phyloP scores from a whole-genome alignment of 306 rosid genomes.

The Medicago arabica region DNA sequence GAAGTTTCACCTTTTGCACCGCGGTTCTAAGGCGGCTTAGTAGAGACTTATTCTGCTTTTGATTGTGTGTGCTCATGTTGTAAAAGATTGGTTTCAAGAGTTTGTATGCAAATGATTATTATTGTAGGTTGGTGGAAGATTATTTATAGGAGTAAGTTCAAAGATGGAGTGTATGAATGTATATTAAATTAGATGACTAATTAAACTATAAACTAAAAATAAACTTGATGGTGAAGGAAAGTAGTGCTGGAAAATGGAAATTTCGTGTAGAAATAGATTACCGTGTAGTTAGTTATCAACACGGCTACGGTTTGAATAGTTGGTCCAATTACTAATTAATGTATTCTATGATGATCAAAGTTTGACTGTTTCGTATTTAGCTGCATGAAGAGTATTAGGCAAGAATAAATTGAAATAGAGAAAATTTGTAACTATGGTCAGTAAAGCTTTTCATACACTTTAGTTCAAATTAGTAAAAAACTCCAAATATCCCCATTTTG shows the following conservation, averaged over 20 bases:
- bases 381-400: background rate
- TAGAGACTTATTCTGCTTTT: constrained; percentile 33
- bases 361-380: constrained; percentile 24
- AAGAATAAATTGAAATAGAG: background rate
- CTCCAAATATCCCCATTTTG: background rate
- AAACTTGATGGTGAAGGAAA: constrained; percentile 31
- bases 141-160: constrained; percentile 9
- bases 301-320: background rate
- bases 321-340: background rate
- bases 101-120: background rate
- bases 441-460: background rate
- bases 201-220: background rate
- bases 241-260: background rate
- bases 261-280: constrained; percentile 42
- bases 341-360: background rate
- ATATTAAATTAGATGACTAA: background rate
- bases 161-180: background rate
- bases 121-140: background rate
- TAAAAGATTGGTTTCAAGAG: background rate
- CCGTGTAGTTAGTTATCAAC: constrained; percentile 28
- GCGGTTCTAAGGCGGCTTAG: constrained; percentile 60
- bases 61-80: constrained; percentile 38
- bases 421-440: background rate
- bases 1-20: constrained; percentile 61
- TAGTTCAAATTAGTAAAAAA: background rate